These are phyloP conservation scores for Dittrichia graveolens DNA, from an alignment of 129 eudicot species.

Conservation along the genomic window DNA sequence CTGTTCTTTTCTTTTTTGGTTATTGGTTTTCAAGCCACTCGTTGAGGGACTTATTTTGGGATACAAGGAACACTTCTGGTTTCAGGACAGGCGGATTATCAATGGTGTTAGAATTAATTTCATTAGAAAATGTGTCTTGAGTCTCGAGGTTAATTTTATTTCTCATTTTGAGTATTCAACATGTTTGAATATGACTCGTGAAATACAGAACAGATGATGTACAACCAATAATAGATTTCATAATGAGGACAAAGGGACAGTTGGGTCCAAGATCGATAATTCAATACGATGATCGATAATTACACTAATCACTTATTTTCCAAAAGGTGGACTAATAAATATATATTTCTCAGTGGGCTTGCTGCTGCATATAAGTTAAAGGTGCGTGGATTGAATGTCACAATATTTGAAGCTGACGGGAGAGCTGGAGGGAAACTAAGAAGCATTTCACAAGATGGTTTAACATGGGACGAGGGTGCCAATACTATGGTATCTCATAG, in stretches of 20 bases:
- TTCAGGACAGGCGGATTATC: not conserved
- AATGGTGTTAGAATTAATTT: not conserved
- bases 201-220: not conserved
- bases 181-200: no score
- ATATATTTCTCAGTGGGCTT: conserved; percentile 61
- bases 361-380: conserved; percentile 95
- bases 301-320: not conserved
- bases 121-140: not conserved
- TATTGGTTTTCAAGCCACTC: no score
- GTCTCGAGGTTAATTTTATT: not conserved
- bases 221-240: not conserved
- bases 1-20: no score
- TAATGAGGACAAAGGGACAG: not conserved
- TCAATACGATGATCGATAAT: not conserved
- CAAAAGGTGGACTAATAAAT: no score
- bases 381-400: conserved; percentile 69
- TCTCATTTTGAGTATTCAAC: not conserved
- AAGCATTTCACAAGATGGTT: conserved; percentile 70
- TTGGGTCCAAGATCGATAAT: not conserved
- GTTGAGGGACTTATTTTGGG: not conserved
- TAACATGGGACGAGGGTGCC: conserved; percentile 99
- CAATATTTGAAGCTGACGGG: conserved; percentile 87
- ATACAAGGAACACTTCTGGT: not conserved
- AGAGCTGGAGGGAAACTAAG: conserved; percentile 88
- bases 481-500: conserved; percentile 73